These are phyloP conservation scores for Gossypium arboreum DNA, from an alignment of 345 rosid species.

Conservation along the genomic window DNA sequence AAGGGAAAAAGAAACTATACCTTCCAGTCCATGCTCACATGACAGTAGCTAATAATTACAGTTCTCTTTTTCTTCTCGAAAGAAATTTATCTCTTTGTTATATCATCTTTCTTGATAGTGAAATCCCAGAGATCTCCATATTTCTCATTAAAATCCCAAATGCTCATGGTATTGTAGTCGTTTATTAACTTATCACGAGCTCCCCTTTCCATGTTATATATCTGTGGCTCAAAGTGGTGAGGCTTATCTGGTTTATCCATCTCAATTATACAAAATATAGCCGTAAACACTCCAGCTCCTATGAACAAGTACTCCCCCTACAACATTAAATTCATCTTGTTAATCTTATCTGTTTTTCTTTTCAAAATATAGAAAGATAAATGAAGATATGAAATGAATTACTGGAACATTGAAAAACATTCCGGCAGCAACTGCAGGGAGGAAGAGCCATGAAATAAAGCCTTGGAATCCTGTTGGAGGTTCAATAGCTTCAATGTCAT, in stretches of 20 bases:
- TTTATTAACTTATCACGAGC: conserved; percentile 83
- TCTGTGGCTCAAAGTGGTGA: conserved; percentile 91
- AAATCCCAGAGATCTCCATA: conserved; percentile 94
- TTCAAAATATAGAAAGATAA: neutral
- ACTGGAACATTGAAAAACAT: conserved; percentile 75
- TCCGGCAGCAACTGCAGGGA: conserved; percentile 68
- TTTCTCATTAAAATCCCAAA: conserved; percentile 92
- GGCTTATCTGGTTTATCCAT: conserved; percentile 91
- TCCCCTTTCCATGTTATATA: conserved; percentile 79
- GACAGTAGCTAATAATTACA: conserved; percentile 3
- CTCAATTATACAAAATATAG: conserved; percentile 68
- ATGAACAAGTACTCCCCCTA: conserved; percentile 81
- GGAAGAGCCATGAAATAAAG: conserved; percentile 78
- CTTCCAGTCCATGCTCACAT: conserved; percentile 1
- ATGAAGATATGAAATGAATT: conserved; percentile 30
- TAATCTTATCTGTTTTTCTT: neutral
- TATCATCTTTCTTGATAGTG: conserved; percentile 59
- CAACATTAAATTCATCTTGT: conserved; percentile 11
- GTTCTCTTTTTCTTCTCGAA: neutral
- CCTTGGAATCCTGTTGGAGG: conserved; percentile 87
- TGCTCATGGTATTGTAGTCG: conserved; percentile 82
- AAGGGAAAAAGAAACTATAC: neutral
- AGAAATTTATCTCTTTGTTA: conserved; percentile 44
- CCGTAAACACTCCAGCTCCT: conserved; percentile 67
- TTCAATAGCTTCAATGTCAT: conserved; percentile 55